Conservation (phyloP, 2,329 filamentous ascomycete genomes). For the Podosphaera fusca region DNA sequence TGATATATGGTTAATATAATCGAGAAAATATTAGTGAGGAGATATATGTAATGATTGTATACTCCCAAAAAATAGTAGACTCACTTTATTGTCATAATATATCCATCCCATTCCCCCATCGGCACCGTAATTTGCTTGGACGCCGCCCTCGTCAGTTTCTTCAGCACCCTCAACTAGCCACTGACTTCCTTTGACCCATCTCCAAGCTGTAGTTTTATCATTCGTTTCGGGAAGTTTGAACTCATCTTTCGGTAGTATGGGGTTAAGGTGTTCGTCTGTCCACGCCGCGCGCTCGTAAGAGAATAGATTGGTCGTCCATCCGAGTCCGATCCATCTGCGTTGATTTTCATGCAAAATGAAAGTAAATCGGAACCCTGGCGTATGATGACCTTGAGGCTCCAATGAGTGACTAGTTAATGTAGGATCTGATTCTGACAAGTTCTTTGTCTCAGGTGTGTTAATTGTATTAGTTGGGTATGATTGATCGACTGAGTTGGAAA, state of each 20-base stretch:
- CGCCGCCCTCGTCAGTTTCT: constrained; percentile 25
- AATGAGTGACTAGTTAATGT: background rate
- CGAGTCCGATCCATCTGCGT: constrained; percentile 77
- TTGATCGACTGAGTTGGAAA: constrained; percentile 2
- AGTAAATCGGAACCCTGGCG: constrained; percentile 76
- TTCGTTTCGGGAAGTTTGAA: constrained; percentile 47
- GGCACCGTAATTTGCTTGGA: constrained; percentile 17
- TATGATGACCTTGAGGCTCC: constrained; percentile 17
- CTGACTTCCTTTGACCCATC: constrained; percentile 65
- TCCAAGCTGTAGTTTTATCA: constrained; percentile 38
- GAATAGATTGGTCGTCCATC: constrained; percentile 82
- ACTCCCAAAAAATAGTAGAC: constrained; percentile 6
- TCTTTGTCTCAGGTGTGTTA: background rate
- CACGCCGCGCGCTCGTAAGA: constrained; percentile 75
- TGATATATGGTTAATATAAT: constrained; percentile 18
- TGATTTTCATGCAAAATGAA: constrained; percentile 96
- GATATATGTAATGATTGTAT: background rate
- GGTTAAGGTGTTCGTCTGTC: constrained; percentile 88
- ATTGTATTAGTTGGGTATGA: too few species aligned
- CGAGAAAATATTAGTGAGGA: background rate
- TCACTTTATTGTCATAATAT: constrained; percentile 90
- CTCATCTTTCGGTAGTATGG: constrained; percentile 49
- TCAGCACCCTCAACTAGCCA: constrained; percentile 68
- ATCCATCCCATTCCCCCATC: constrained; percentile 58
- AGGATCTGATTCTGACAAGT: background rate